These are phyloP conservation scores for Mucor saturninus DNA, from an alignment of 371 early-diverging fungal species.

Conservation along the genomic window DNA sequence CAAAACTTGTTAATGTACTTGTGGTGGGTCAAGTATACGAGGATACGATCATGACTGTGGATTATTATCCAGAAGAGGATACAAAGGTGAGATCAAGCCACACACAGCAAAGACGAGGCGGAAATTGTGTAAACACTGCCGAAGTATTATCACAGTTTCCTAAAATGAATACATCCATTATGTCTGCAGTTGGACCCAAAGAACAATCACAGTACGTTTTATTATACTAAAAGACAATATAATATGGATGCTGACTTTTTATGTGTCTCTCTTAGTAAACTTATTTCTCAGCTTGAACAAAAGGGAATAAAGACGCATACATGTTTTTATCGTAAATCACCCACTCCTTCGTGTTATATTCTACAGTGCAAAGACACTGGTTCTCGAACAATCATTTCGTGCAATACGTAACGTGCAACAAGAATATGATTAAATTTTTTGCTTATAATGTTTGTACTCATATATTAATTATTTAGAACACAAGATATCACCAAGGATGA, in stretches of 20 bases:
- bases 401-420: constrained; percentile 46
- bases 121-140: constrained; percentile 68
- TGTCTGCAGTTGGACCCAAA: constrained; percentile 58
- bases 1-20: constrained; percentile 24
- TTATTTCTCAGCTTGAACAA: constrained; percentile 18
- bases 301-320: constrained; percentile 23
- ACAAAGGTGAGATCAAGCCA: constrained; percentile 59
- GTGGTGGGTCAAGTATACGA: constrained; percentile 58
- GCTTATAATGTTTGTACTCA: neutral
- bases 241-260: neutral
- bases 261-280: neutral
- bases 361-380: constrained; percentile 54
- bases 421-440: neutral
- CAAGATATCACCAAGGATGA: constrained; percentile 56
- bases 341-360: constrained; percentile 69
- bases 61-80: constrained; percentile 64
- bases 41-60: constrained; percentile 58
- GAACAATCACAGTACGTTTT: constrained; percentile 44
- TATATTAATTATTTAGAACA: constrained; percentile 17
- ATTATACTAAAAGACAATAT: neutral
- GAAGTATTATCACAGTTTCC: constrained; percentile 59
- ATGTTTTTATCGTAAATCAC: constrained; percentile 23
- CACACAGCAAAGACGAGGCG: constrained; percentile 66
- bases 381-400: constrained; percentile 69
- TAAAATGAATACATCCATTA: constrained; percentile 23